phyloP scores from a whole-genome alignment of 2,329 filamentous ascomycete genomes.

The Trichoderma asperellum region DNA sequence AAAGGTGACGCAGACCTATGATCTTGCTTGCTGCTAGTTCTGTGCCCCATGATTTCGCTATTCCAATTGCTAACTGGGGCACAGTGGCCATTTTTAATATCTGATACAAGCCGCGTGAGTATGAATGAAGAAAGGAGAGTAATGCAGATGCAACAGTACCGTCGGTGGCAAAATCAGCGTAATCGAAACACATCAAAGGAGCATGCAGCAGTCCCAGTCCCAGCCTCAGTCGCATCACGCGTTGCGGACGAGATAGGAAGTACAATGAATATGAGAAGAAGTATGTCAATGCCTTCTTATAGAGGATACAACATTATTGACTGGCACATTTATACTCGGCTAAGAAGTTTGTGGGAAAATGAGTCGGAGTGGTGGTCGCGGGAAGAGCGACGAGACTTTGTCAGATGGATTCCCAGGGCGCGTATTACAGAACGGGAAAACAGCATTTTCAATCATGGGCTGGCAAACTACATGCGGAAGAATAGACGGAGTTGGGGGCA shows the following conservation, averaged over 20 bases:
- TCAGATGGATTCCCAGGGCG: slow-evolving; percentile 3
- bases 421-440: slow-evolving; percentile 1
- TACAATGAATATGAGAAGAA: background rate
- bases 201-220: background rate
- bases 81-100: background rate
- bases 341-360: background rate
- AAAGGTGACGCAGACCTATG: background rate
- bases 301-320: slow-evolving; percentile 16
- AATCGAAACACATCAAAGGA: background rate
- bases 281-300: background rate
- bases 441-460: background rate
- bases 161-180: background rate
- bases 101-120: background rate
- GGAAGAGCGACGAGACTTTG: background rate
- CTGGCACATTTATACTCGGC: slow-evolving; percentile 17
- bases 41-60: background rate
- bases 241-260: background rate
- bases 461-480: background rate
- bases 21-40: background rate
- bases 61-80: background rate
- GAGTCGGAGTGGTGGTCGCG: slow-evolving; percentile 4
- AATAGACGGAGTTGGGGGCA: slow-evolving; percentile 17
- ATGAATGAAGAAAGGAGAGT: background rate
- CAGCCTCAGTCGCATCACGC: background rate
- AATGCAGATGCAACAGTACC: background rate